These are phyloP conservation scores for Hansenula sp. DNA, from an alignment of 1,139 yeast genomes.

Conservation along the genomic window DNA sequence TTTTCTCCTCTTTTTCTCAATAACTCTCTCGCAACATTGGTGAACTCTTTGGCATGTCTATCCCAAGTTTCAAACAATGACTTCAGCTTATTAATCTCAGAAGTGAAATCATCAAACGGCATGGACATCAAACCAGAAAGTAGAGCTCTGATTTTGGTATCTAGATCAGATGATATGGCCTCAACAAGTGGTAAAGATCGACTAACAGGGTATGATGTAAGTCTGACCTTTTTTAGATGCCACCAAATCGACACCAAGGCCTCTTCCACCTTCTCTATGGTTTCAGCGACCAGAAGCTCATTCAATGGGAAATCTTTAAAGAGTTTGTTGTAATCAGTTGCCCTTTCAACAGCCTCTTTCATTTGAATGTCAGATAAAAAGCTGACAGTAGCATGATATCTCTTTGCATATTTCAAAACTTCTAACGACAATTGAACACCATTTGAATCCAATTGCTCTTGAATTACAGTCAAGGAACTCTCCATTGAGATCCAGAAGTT, in stretches of 20 bases:
- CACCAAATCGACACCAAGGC: constrained; percentile 49
- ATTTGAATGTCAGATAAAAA: constrained; percentile 74
- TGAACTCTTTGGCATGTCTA: constrained; percentile 49
- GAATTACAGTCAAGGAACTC: constrained; percentile 50
- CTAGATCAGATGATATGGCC: constrained; percentile 47
- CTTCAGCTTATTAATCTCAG: constrained; percentile 21
- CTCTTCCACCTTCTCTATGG: constrained; percentile 41
- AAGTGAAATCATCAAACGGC: constrained; percentile 31
- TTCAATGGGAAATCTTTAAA: constrained; percentile 70
- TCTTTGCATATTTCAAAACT: constrained; percentile 63
- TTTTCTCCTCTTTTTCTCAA: constrained; percentile 72
- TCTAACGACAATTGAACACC: constrained; percentile 59
- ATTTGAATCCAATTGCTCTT: constrained; percentile 52
- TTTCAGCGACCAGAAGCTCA: constrained; percentile 49
- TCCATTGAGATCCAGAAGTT: constrained; percentile 81
- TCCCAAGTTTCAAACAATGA: constrained; percentile 44
- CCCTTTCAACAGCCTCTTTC: constrained; percentile 47
- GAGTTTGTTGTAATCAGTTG: constrained; percentile 56
- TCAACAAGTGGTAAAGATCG: constrained; percentile 66
- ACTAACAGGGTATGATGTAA: constrained; percentile 60
- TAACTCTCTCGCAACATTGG: constrained; percentile 64
- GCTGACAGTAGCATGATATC: constrained; percentile 75
- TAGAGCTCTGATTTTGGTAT: constrained; percentile 28
- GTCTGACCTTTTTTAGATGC: constrained; percentile 61
- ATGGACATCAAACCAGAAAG: constrained; percentile 33